Base-by-base conservation (phyloP, 1,284 basidiomycete species). In the Abortiporus biennis region DNA sequence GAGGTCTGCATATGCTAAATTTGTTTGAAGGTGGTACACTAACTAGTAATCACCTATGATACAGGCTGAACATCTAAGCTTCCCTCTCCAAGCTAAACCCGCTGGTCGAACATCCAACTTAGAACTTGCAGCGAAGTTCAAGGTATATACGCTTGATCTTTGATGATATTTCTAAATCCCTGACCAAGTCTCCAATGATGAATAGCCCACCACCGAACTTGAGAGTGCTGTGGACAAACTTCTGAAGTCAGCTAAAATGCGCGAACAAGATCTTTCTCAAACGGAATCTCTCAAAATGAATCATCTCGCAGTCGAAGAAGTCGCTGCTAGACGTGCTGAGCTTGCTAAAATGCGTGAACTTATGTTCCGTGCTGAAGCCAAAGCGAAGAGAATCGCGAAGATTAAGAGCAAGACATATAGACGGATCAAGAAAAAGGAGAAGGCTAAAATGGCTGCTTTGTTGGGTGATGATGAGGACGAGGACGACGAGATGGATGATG, bases 351-450 rank as follows among this genome's bases (percentile, higher is more conserved):
- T 92, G 78, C 81, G 95, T 23, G 93, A 97, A 54, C 73, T 98
- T 37, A 88, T 94, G 73, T 97, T 96, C 69, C 81, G 94, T 3
- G 92, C 91, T 0, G 94, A 99, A 56, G 71, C 81, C 29, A 95
- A 95, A 61, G 91, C 92, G 8, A 91, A 89, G 57, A 80, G 94
- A 9, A 74, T 96, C 6, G 80, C 85, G 30, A 98, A 96, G 67
- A 98, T 99, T 68, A 98, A 99, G 72, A 89, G 84, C 63, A 97
- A 95, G 65, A 81, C 91, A 3, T 98, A 92, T 60, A 74, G 93
- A 29, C 85, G 88, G 53, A 75, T 98, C 37, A 82, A 83, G 55
- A 76, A 91, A 60, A 91, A 89, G 62, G 84, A 82, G 62, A 76
- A 70, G 51, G 84, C 78, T 56, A 78, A 73, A 53, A 60, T 76